Conservation (phyloP, 768 basidiomycete genomes). For the Clavulina sp. region DNA sequence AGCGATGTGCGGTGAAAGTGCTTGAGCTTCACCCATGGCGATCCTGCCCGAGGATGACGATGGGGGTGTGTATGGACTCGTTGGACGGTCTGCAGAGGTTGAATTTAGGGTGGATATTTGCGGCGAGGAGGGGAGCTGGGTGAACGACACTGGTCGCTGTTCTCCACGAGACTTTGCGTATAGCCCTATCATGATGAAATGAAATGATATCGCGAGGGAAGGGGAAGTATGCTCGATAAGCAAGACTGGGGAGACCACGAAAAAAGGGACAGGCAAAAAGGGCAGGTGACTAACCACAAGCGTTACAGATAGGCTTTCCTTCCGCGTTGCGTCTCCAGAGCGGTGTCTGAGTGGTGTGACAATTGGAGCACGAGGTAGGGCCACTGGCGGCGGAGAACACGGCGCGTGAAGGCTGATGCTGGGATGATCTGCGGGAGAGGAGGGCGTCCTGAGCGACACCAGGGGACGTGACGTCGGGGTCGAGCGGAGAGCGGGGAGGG, state of each 20-base stretch:
- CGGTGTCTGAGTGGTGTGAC: slow-evolving; percentile 77
- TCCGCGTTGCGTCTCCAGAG: slow-evolving; percentile 81
- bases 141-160: neutral
- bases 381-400: slow-evolving; percentile 20
- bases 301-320: slow-evolving; percentile 89
- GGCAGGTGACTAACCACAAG: slow-evolving; percentile 51
- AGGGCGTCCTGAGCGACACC: no score
- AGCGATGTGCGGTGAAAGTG: no score
- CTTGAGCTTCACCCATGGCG: no score
- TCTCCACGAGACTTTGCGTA: slow-evolving; percentile 4
- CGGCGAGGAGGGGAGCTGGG: no score
- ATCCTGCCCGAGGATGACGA: neutral
- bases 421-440: no score
- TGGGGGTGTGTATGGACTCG: neutral
- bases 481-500: neutral
- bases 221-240: neutral
- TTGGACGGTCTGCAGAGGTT: neutral
- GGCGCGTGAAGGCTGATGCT: no score
- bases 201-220: neutral
- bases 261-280: slow-evolving; percentile 12
- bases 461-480: neutral
- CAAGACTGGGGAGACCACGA: neutral
- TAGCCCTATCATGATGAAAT: neutral
- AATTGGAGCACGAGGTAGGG: slow-evolving; percentile 72
- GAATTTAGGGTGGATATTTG: no score